These are phyloP conservation scores for Calonectria hongkongensis DNA, from an alignment of 2,329 filamentous ascomycete genomes.

Conservation along the genomic window DNA sequence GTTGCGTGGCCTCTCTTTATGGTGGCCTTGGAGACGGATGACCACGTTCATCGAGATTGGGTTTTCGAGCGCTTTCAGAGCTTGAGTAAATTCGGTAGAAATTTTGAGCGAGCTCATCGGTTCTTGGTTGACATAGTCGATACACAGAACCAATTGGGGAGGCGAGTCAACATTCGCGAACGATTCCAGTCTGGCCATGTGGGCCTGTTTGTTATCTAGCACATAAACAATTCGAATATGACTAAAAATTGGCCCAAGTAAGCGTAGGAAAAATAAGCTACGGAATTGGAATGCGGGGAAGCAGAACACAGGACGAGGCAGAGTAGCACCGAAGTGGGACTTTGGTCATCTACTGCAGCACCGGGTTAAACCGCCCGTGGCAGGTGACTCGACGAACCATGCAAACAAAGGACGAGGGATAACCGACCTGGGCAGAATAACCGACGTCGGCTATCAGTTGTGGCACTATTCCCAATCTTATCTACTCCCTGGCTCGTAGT, in stretches of 20 bases:
- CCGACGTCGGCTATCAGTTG: constrained; percentile 25
- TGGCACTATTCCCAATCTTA: constrained; percentile 17
- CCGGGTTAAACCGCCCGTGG: not conserved
- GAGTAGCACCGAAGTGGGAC: constrained; percentile 10
- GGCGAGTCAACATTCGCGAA: constrained; percentile 45
- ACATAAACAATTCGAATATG: not conserved
- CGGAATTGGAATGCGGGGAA: constrained; percentile 11
- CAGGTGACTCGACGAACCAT: constrained; percentile 5
- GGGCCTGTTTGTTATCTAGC: constrained; percentile 49
- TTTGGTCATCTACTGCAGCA: not conserved
- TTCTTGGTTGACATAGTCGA: constrained; percentile 54
- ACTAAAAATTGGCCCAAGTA: not conserved
- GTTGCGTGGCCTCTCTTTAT: constrained; percentile 61
- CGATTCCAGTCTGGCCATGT: constrained; percentile 42
- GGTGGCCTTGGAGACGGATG: constrained; percentile 60
- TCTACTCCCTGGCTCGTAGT: not conserved
- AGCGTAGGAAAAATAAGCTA: not conserved
- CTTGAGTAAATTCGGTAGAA: constrained; percentile 57
- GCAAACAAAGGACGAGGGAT: constrained; percentile 4
- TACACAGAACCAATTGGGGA: constrained; percentile 42
- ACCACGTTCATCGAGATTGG: constrained; percentile 58
- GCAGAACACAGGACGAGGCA: not conserved
- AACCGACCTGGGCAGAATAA: constrained; percentile 8
- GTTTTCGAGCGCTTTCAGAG: constrained; percentile 56
- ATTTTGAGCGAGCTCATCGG: constrained; percentile 56